Evolutionary conservation across 2,329 filamentous ascomycete species (phyloP).

Genomic region (Scytalidium sp.): DNA sequence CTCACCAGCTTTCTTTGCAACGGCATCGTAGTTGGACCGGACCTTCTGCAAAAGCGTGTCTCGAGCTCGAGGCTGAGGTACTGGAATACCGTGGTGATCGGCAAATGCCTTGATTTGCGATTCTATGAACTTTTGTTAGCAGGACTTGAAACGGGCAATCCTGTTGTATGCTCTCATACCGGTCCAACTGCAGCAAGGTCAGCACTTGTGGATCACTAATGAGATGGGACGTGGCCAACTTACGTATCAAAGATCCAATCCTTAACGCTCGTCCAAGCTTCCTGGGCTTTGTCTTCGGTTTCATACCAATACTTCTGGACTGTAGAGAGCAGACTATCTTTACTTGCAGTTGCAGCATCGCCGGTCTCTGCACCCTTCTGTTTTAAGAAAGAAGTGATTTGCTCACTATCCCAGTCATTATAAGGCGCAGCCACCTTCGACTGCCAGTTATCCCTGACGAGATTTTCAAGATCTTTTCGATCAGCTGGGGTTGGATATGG

Average conservation of each 20-base stretch:
- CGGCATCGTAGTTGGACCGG: conserved; percentile 75
- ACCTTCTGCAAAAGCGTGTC: conserved; percentile 76
- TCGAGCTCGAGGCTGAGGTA: conserved; percentile 81
- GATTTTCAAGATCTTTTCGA: conserved; percentile 87
- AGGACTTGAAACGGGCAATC: not conserved
- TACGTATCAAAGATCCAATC: conserved; percentile 90
- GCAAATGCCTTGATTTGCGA: conserved; percentile 92
- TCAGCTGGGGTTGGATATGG: conserved; percentile 88
- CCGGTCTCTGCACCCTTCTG: conserved; percentile 69
- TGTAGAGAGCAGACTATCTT: conserved; percentile 64
- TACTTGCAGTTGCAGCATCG: conserved; percentile 63
- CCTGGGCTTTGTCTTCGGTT: conserved; percentile 71
- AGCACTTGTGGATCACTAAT: conserved; percentile 7
- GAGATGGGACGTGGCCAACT: conserved; percentile 18
- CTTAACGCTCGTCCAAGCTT: conserved; percentile 69
- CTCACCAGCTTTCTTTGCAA: conserved; percentile 73
- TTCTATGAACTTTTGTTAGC: conserved; percentile 60
- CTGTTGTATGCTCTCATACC: conserved; percentile 8
- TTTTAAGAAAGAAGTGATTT: conserved; percentile 66
- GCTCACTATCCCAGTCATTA: conserved; percentile 69
- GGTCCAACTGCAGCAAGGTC: conserved; percentile 14
- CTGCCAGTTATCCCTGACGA: conserved; percentile 92
- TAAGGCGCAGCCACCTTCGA: conserved; percentile 71
- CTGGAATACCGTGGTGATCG: conserved; percentile 82
- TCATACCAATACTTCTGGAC: conserved; percentile 77